Conservation (phyloP, 768 basidiomycete genomes). For the Trametes punicea region DNA sequence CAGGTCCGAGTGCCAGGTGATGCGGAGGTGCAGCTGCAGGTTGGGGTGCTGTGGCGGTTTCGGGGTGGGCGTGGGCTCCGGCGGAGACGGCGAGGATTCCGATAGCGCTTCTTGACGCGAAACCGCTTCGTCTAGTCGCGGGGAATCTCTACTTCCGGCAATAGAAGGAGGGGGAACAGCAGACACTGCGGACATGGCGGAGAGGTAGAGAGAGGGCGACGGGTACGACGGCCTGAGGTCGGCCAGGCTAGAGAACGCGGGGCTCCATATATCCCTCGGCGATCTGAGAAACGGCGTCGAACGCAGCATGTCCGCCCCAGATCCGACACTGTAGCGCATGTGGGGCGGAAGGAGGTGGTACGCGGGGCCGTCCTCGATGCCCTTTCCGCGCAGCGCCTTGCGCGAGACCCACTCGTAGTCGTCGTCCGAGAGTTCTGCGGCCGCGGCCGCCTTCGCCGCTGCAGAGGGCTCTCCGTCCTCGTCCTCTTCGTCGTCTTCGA, state of each 20-base stretch:
- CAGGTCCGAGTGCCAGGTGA: conserved; percentile 85
- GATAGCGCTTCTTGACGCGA: not conserved
- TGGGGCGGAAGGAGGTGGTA: conserved; percentile 75
- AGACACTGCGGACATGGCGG: conserved; percentile 23
- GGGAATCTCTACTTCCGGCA: not conserved
- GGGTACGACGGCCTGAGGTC: conserved; percentile 29
- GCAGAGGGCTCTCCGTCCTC: conserved; percentile 27
- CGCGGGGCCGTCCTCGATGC: conserved; percentile 50
- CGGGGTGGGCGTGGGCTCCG: conserved; percentile 23
- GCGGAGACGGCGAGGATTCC: conserved; percentile 6
- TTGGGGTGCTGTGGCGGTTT: conserved; percentile 52
- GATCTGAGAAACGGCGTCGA: conserved; percentile 49
- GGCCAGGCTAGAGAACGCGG: conserved; percentile 24
- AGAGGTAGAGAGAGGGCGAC: conserved; percentile 25
- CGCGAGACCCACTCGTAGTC: conserved; percentile 82
- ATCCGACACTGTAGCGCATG: conserved; percentile 59
- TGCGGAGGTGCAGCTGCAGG: conserved; percentile 83
- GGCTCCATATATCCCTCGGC: conserved; percentile 40
- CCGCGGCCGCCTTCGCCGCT: conserved; percentile 19
- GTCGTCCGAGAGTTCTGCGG: conserved; percentile 58
- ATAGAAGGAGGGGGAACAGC: conserved; percentile 1
- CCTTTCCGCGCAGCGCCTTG: conserved; percentile 49
- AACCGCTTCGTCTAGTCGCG: not conserved
- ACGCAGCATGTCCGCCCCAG: conserved; percentile 52
- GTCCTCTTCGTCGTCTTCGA: conserved; percentile 70